A percentile compares a stretch with the other conserved stretches of the same genome.
Evolutionary conservation across 2,329 filamentous ascomycete species (phyloP).

Genomic region (Colletotrichum gigasporum): DNA sequence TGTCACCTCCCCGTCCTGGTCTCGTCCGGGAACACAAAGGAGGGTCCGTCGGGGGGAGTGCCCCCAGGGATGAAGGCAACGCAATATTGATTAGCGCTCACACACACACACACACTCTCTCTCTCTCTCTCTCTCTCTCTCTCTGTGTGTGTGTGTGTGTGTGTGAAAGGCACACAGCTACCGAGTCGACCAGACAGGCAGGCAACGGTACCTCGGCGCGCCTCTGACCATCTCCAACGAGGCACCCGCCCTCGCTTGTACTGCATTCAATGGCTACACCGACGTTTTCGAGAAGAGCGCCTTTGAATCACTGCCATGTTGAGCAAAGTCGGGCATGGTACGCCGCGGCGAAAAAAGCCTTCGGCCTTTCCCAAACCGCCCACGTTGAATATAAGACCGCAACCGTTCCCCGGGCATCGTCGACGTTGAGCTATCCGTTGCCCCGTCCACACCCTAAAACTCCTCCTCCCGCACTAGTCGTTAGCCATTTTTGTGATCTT

Average conservation of each 20-base stretch:
- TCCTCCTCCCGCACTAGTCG: constrained; percentile 1
- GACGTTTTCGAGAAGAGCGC: constrained; percentile 11
- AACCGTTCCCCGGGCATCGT: constrained; percentile 25
- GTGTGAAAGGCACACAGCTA: too few relatives aligned
- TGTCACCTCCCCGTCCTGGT: not conserved
- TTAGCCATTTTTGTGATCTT: not conserved
- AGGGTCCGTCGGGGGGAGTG: not conserved
- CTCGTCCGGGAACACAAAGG: constrained; percentile 1
- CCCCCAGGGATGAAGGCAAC: not conserved
- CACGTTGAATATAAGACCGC: constrained; percentile 32
- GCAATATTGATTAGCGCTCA: not conserved
- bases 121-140: too few relatives aligned
- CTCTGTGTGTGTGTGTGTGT: too few relatives aligned
- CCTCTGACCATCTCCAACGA: too few relatives aligned
- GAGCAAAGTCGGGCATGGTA: not conserved
- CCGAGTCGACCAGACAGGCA: too few relatives aligned
- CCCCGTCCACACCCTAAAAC: not conserved
- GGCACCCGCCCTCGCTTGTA: not conserved
- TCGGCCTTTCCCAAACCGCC: constrained; percentile 2
- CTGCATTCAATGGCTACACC: constrained; percentile 11
- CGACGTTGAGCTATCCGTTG: constrained; percentile 22
- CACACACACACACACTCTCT: too few relatives aligned
- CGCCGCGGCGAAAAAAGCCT: not conserved
- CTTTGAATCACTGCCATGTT: constrained; percentile 4
- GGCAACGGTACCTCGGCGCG: too few relatives aligned